Evolutionary conservation across 1,284 basidiomycete genomes (phyloP).

Genomic region (Thelephora terrestris): DNA sequence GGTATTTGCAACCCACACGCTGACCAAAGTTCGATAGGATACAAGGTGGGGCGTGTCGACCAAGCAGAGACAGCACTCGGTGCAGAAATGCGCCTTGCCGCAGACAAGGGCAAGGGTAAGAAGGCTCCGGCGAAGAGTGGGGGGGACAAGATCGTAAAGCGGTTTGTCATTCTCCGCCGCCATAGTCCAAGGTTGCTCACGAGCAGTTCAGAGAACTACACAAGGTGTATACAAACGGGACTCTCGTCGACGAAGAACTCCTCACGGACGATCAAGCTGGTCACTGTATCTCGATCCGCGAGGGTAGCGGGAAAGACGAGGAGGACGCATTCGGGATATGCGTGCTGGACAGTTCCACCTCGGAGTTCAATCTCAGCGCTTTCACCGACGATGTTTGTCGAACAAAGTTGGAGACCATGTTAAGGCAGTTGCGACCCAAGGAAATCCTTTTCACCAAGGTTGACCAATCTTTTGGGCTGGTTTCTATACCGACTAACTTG

Average conservation of each 20-base stretch:
- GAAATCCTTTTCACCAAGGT: constrained; percentile 92
- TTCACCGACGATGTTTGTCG: constrained; percentile 92
- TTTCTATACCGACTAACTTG: not conserved
- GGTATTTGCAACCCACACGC: not conserved
- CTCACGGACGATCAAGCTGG: constrained; percentile 91
- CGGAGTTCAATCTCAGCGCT: constrained; percentile 85
- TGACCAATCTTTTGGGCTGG: not conserved
- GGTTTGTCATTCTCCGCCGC: constrained; percentile 26
- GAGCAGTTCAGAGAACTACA: constrained; percentile 64
- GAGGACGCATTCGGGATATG: constrained; percentile 78
- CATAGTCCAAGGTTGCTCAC: constrained; percentile 14
- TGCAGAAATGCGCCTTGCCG: constrained; percentile 72
- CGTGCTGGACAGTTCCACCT: constrained; percentile 93
- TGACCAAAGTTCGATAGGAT: constrained; percentile 41
- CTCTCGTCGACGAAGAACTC: constrained; percentile 86
- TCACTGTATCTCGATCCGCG: constrained; percentile 90
- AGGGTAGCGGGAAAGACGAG: constrained; percentile 38
- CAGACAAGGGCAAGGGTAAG: constrained; percentile 56
- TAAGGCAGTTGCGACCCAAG: constrained; percentile 89
- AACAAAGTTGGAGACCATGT: constrained; percentile 88
- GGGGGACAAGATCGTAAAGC: constrained; percentile 75
- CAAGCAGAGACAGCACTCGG: constrained; percentile 91
- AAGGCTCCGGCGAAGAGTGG: constrained; percentile 28
- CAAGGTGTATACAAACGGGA: constrained; percentile 96
- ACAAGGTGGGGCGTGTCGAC: constrained; percentile 96